These are phyloP conservation scores for Ceratorhiza oryzae-sativae DNA, from an alignment of 1,284 basidiomycete species.

Conservation along the genomic window DNA sequence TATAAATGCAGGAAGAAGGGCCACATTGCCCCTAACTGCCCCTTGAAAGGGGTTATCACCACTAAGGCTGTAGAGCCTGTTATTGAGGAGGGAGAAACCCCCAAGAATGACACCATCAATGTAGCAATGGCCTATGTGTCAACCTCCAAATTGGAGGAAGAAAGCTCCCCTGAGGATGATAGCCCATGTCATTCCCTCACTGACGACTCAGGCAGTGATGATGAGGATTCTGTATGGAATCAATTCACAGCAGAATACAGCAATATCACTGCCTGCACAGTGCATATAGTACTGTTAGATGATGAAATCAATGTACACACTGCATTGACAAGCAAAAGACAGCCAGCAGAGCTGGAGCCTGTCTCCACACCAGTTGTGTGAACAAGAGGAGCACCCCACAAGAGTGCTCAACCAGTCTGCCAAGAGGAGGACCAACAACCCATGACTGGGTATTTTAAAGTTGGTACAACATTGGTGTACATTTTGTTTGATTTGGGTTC, in stretches of 20 bases:
- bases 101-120: not conserved
- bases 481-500: conserved; percentile 25
- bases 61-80: not conserved
- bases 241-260: not conserved
- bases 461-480: not conserved
- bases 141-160: not conserved
- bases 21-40: conserved; percentile 1
- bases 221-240: not conserved
- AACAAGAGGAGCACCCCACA: not conserved
- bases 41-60: not conserved
- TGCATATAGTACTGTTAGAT: not conserved
- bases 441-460: not conserved
- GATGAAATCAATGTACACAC: not conserved
- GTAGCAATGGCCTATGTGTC: not conserved
- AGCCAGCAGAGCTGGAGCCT: not conserved
- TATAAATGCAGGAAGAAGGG: not conserved
- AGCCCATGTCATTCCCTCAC: not conserved
- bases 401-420: conserved; percentile 1
- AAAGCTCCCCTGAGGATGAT: not conserved
- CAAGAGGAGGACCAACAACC: not conserved
- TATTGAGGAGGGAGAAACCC: not conserved
- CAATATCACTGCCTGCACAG: not conserved
- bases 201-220: not conserved
- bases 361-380: not conserved
- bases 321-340: not conserved